phyloP scores from a whole-genome alignment of 495 filamentous ascomycete species.

The Immersiella caudata region DNA sequence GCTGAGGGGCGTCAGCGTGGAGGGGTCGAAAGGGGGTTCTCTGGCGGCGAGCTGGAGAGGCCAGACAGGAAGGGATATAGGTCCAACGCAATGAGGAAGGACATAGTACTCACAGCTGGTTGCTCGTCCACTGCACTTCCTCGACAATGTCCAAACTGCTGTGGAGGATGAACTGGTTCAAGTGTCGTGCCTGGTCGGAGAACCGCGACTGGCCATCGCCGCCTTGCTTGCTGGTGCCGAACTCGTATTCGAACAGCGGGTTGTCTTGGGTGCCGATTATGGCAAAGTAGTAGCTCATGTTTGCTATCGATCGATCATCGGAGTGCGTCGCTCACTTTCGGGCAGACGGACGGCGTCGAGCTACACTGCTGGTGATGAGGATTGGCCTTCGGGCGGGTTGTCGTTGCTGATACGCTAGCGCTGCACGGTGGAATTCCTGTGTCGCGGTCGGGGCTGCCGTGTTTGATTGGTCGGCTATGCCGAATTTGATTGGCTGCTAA shows the following conservation, averaged over 20 bases:
- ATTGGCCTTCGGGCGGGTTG: not conserved
- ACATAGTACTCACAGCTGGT: slow-evolving; percentile 64
- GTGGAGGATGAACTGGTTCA: slow-evolving; percentile 98
- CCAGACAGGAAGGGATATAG: too few species aligned
- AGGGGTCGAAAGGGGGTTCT: not conserved
- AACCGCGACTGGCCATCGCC: slow-evolving; percentile 90
- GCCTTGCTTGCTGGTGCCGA: slow-evolving; percentile 91
- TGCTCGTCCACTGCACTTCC: slow-evolving; percentile 87
- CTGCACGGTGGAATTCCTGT: too few species aligned
- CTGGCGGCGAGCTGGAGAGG: slow-evolving; percentile 7
- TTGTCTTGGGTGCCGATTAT: slow-evolving; percentile 93
- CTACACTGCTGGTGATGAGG: not conserved
- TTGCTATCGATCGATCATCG: slow-evolving; percentile 40
- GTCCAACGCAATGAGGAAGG: too few species aligned
- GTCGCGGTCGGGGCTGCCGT: too few species aligned
- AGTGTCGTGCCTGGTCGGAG: slow-evolving; percentile 79
- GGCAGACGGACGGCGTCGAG: not conserved
- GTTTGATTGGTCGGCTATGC: too few species aligned
- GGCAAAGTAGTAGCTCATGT: slow-evolving; percentile 96
- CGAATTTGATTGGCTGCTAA: too few species aligned
- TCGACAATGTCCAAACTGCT: slow-evolving; percentile 90
- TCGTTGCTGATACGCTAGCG: slow-evolving; percentile 5
- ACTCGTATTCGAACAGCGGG: slow-evolving; percentile 92
- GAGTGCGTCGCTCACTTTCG: not conserved
- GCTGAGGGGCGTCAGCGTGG: slow-evolving; percentile 49